A percentile compares a stretch with the other conserved stretches of the same genome.
Conservation (phyloP, 2,329 filamentous ascomycete species). For the Cytospora paraplurivora region DNA sequence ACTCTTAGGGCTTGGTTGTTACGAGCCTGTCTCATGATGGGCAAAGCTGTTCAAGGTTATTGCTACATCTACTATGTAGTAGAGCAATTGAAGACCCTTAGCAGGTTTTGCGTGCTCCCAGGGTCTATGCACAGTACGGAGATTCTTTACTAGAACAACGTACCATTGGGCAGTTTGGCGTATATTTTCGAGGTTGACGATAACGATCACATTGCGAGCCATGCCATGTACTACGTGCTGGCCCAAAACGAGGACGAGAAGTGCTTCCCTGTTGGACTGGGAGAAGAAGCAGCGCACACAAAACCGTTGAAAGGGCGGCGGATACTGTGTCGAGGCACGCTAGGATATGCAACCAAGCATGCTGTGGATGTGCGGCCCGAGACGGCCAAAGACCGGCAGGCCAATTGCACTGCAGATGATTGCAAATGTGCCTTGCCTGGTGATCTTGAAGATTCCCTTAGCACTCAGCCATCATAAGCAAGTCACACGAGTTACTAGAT, state of each 20-base stretch:
- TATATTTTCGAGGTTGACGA: too few relatives aligned
- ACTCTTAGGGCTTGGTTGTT: neutral
- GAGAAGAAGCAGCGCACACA: neutral
- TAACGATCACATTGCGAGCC: too few relatives aligned
- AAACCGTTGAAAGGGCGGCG: neutral
- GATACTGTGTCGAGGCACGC: constrained; percentile 3
- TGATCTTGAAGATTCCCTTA: neutral
- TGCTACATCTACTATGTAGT: neutral
- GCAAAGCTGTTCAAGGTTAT: neutral
- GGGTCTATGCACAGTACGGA: too few relatives aligned
- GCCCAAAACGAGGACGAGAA: too few relatives aligned
- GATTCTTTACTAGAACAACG: too few relatives aligned
- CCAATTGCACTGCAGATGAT: constrained; percentile 24
- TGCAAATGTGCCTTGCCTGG: constrained; percentile 23
- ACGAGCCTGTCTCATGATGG: neutral
- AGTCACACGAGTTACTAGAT: neutral
- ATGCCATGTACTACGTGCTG: too few relatives aligned
- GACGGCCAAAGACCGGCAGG: neutral
- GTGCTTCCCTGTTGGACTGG: too few relatives aligned
- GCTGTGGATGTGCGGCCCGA: neutral
- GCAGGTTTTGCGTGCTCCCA: too few relatives aligned
- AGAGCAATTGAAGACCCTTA: too few relatives aligned
- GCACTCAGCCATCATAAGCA: constrained; percentile 16
- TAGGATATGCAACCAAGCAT: neutral
- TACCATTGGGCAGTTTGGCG: too few relatives aligned